phyloP scores from a whole-genome alignment of 352 stramenopile species.

The Phytophthora rubi region DNA sequence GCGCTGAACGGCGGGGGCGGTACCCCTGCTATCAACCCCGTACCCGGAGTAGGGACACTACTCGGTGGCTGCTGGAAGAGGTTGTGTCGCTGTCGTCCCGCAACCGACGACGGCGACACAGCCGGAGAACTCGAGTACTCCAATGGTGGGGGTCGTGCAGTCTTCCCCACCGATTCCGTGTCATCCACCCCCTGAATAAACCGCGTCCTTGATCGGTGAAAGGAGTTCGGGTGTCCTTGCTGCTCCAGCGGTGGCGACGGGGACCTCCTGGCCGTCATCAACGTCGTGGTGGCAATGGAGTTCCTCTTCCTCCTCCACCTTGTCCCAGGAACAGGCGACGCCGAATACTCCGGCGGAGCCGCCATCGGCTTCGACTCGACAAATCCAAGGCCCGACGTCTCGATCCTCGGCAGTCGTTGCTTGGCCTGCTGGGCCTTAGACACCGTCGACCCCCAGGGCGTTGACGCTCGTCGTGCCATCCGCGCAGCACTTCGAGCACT shows the following conservation, averaged over 20 bases:
- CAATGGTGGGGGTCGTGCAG: conserved; percentile 25
- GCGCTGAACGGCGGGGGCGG: conserved; percentile 24
- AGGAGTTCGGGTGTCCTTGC: conserved; percentile 21
- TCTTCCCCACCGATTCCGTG: conserved; percentile 4
- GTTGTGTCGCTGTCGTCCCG: conserved; percentile 33
- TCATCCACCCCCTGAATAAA: conserved; percentile 24
- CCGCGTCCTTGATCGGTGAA: conserved; percentile 31
- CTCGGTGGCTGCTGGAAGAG: conserved; percentile 26
- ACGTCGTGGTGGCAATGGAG: conserved; percentile 53
- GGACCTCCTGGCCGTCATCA: conserved; percentile 16
- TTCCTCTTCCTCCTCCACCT: conserved; percentile 59
- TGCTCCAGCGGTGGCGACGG: conserved; percentile 28
- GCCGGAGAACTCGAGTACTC: conserved; percentile 44
- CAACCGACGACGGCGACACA: conserved; percentile 34
- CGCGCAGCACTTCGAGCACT: conserved; percentile 8
- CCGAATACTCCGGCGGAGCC: conserved; percentile 57
- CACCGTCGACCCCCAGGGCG: conserved; percentile 8
- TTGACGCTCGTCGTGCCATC: conserved; percentile 29
- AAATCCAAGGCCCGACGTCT: conserved; percentile 31
- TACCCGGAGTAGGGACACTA: conserved; percentile 10
- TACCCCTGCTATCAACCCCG: conserved; percentile 7
- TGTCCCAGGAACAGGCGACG: conserved; percentile 54
- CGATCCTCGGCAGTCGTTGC: conserved; percentile 38
- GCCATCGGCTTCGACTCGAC: conserved; percentile 19
- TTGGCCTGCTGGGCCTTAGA: conserved; percentile 29